These are phyloP conservation scores for Corylus americana DNA, from an alignment of 306 rosid species.

Conservation along the genomic window DNA sequence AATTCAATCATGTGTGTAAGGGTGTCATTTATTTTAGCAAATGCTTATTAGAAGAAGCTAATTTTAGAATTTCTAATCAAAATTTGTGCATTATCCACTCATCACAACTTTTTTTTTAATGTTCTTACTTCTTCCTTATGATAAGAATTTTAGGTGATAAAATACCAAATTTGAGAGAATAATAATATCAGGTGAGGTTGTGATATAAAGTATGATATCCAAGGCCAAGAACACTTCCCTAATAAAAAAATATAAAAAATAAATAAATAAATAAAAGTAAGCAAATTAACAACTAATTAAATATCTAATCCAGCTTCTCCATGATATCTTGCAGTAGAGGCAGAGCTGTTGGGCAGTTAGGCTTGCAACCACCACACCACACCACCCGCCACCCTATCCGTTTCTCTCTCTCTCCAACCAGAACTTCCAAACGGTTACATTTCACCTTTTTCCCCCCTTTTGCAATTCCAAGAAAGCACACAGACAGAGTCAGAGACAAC, in stretches of 20 bases:
- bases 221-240: not conserved
- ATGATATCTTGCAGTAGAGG: conserved; percentile 19
- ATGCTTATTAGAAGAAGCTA: too few relatives aligned
- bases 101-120: too few relatives aligned
- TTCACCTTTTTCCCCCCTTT: conserved; percentile 46
- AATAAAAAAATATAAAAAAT: not conserved
- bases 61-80: too few relatives aligned
- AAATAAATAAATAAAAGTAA: not conserved
- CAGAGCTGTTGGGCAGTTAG: conserved; percentile 40
- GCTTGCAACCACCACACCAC: conserved; percentile 25
- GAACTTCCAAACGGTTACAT: conserved; percentile 52
- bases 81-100: too few relatives aligned
- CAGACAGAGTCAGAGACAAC: not conserved
- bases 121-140: too few relatives aligned
- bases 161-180: too few relatives aligned
- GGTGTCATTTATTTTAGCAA: too few relatives aligned
- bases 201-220: not conserved
- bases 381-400: not conserved
- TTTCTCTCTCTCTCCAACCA: conserved; percentile 9
- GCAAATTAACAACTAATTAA: not conserved
- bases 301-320: not conserved
- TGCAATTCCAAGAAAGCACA: conserved; percentile 21
- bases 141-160: too few relatives aligned
- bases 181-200: too few relatives aligned
- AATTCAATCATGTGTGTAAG: too few relatives aligned